Evolutionary conservation across 2,329 filamentous ascomycete species (phyloP), one percentile per base, ranked within the genome.

Genomic region (Verticillium nonalfalfae): DNA sequence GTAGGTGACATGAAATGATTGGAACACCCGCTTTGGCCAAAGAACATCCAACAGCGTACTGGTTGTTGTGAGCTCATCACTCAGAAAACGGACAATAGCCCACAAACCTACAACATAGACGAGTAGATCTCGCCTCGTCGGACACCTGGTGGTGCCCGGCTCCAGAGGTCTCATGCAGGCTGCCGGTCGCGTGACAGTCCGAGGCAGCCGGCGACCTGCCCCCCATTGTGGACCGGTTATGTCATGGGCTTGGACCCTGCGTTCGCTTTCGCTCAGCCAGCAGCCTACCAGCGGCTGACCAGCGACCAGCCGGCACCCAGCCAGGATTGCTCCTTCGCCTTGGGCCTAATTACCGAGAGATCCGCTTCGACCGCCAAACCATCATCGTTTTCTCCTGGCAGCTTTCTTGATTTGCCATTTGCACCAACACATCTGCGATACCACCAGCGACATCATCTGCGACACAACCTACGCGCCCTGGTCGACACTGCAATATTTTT

Each of bases 181-280:
- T n/a, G 13, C 13, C 15, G 45, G 45, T 52, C 45, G 45, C 45
- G 45, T 52, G 45, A 52, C 45, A 52, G 45, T 18, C 45, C 45
- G 45, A 21, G 45, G 18, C 45, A 52, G 45, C 45, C 45, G 45
- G n/a, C 45, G 45, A 18, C n/a, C 45, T 21, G 45, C 45, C n/a
- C 45, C 40, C 45, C 11, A 21, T 52, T 52, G 45, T 52, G 45
- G 45, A 18, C 45, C 45, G n/a, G 45, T 14, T 34, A 57, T 57
- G 55, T 57, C 55, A 57, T 57, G 33, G 55, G 55, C 26, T 56
- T 56, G 54, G 55, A 57, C 55, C 55, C 55, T 57, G 55, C 55
- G 55, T 57, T 33, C 55, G 55, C 33, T 21, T n/a, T 55, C 18
- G 52, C 52, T 26, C 21, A 55, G 5, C 15, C 52, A 55, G 21